phyloP scores from a whole-genome alignment of 1,139 yeast species.

The Tardiomyces digboiensis region DNA sequence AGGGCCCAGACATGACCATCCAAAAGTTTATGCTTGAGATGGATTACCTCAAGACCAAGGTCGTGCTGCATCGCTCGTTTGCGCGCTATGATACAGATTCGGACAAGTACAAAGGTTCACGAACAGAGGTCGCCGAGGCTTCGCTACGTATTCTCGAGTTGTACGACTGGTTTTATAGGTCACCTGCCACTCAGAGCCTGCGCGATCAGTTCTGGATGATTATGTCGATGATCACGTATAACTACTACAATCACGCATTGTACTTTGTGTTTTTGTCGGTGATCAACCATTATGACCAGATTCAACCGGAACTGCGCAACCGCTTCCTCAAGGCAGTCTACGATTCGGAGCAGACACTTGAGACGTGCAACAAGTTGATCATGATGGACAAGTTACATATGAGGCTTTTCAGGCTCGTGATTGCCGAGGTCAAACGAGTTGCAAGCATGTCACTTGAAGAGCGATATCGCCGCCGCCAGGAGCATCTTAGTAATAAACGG shows the following conservation, averaged over 20 bases:
- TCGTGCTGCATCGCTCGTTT: conserved; percentile 24
- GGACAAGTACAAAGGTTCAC: conserved; percentile 8
- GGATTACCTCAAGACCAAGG: conserved; percentile 21
- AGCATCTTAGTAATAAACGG: neutral
- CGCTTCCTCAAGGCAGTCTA: conserved; percentile 8
- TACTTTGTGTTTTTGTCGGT: conserved; percentile 14
- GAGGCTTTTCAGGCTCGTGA: neutral
- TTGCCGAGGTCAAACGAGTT: neutral
- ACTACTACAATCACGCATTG: conserved; percentile 16
- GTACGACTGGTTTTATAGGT: conserved; percentile 21
- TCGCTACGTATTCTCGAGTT: conserved; percentile 20
- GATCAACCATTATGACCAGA: conserved; percentile 12
- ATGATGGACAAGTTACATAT: neutral
- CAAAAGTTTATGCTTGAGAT: conserved; percentile 24
- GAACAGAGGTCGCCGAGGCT: conserved; percentile 21
- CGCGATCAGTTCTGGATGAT: conserved; percentile 17
- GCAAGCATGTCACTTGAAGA: neutral
- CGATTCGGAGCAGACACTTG: conserved; percentile 10
- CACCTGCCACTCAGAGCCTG: conserved; percentile 16
- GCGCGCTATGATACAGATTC: conserved; percentile 8
- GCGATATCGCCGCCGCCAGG: neutral
- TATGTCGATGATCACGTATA: conserved; percentile 9
- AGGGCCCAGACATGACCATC: conserved; percentile 17
- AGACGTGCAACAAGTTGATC: conserved; percentile 3
- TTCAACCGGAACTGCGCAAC: conserved; percentile 8